These are phyloP conservation scores for Cyclotella choctawhatcheeana DNA, from an alignment of 108 stramenopile genomes.

Conservation along the genomic window DNA sequence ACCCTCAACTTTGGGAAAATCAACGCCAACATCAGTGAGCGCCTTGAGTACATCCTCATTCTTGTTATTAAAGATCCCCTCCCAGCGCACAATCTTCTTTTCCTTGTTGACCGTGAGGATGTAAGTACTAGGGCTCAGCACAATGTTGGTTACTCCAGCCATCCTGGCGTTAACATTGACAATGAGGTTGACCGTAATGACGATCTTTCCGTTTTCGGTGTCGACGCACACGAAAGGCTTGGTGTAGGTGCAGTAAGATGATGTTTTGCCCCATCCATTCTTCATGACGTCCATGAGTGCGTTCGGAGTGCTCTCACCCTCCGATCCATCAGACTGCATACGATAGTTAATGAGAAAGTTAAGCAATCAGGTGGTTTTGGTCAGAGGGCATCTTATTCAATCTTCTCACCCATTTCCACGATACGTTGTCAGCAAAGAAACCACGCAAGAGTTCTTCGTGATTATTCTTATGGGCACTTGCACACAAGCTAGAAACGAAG, in stretches of 20 bases:
- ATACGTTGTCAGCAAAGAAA: background rate
- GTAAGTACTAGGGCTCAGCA: background rate
- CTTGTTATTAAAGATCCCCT: background rate
- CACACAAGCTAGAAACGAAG: background rate
- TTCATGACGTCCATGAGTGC: background rate
- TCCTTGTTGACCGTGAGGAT: constrained; percentile 14
- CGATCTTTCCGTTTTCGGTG: background rate
- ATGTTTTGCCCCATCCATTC: background rate
- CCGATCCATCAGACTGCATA: background rate
- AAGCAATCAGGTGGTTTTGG: background rate
- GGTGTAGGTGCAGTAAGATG: too few species aligned
- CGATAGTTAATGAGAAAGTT: background rate
- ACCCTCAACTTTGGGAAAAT: background rate
- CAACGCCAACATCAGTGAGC: background rate
- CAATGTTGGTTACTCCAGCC: background rate
- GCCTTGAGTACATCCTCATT: background rate
- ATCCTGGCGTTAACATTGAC: background rate
- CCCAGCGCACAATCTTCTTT: constrained; percentile 1
- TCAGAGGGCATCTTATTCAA: background rate
- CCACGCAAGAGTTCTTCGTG: background rate
- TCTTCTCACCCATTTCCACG: background rate
- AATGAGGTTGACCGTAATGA: background rate
- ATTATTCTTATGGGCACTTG: background rate
- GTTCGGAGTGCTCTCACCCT: constrained; percentile 3
- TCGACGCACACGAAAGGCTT: constrained; percentile 6